phyloP scores from a whole-genome alignment of 139 green algal genomes.

The Chlamydomonas incerta region DNA sequence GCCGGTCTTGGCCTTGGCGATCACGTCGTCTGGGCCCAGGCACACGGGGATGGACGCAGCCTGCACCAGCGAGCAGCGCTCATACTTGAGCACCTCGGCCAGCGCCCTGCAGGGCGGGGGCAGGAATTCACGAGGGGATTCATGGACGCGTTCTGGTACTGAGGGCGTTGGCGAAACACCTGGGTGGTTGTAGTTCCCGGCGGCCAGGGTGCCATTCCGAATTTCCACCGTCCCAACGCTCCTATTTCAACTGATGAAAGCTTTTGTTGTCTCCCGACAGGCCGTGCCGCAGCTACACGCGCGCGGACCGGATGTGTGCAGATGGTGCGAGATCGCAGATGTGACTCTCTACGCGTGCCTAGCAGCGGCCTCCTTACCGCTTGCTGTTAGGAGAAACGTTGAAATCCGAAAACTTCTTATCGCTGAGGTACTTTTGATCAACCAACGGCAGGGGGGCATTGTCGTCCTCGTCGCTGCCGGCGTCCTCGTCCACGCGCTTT shows the following conservation, averaged over 20 bases:
- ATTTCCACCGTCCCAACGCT: too few relatives aligned
- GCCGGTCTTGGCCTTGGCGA: conserved; percentile 90
- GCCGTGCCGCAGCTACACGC: too few relatives aligned
- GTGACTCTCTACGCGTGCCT: not conserved
- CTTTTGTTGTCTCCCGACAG: too few relatives aligned
- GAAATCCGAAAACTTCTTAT: conserved; percentile 46
- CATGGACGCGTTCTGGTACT: too few relatives aligned
- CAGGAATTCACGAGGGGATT: not conserved
- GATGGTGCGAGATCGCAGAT: too few relatives aligned
- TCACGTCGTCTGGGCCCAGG: conserved; percentile 66
- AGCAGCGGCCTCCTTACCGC: not conserved
- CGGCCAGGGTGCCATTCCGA: too few relatives aligned
- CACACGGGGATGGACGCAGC: conserved; percentile 48
- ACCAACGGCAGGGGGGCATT: conserved; percentile 12
- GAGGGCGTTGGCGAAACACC: too few relatives aligned
- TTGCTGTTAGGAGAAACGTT: conserved; percentile 43
- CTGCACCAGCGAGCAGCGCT: conserved; percentile 60
- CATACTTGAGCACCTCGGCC: conserved; percentile 36
- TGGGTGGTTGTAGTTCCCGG: too few relatives aligned
- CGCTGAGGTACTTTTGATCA: conserved; percentile 44
- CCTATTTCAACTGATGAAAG: too few relatives aligned
- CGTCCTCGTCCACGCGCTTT: not conserved
- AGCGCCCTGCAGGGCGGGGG: conserved; percentile 1
- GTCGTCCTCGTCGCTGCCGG: not conserved
- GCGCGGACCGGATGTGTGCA: too few relatives aligned